Base-by-base conservation (phyloP, 768 basidiomycete genomes). In the Neoboletus magnificus region DNA sequence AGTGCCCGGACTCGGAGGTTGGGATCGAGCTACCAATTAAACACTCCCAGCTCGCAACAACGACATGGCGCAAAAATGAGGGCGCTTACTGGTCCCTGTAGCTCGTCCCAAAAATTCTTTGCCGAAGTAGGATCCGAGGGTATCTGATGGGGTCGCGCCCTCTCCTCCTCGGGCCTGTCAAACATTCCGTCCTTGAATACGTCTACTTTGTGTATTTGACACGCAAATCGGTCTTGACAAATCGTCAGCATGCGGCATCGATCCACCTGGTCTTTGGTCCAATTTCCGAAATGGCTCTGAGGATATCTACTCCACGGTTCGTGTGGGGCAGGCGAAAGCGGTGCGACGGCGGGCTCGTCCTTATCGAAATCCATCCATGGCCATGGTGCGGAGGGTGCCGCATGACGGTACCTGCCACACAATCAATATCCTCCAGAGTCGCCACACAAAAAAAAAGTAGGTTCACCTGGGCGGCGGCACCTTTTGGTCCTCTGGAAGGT, bases 221-320 rank as follows among this genome's bases (percentile, higher is more conserved):
- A 71, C 16, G 7, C 4, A 1, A 60, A 53, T 35, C 55, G 30
- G 13, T 53, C 50, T 12, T 52, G 20, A 37, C 59, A 66, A 11
- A 58, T 71, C 25, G 49, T 52, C 51, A 66, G 39, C 70, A 79
- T 76, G 50, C 64, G 59, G 42, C 74, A 74, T 45, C 69, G 63
- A 0, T 37, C 0, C 20, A 77, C 72, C 48, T 83, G 82, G 15
- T 64, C 65, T 7, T 63, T 64, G 0, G 79, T 82, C 83, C 83
- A 83, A 55, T 83, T 85, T 12, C 79, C 79, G 56, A 80, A 85
- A 13, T 76, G 67, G 1, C 77, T 76, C 55, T 81, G 77, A 0
- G 83, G 82, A 59, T 84, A 84, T 56, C 50, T 45, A 8, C 51
- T 35, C 77, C 77, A 78, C 4, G 18, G 46, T 11, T 55, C 41